A percentile compares a stretch with the other conserved stretches of the same genome.
These are phyloP conservation scores for Naganishia vaughanmartiniae DNA, from an alignment of 768 basidiomycete species.

Conservation along the genomic window DNA sequence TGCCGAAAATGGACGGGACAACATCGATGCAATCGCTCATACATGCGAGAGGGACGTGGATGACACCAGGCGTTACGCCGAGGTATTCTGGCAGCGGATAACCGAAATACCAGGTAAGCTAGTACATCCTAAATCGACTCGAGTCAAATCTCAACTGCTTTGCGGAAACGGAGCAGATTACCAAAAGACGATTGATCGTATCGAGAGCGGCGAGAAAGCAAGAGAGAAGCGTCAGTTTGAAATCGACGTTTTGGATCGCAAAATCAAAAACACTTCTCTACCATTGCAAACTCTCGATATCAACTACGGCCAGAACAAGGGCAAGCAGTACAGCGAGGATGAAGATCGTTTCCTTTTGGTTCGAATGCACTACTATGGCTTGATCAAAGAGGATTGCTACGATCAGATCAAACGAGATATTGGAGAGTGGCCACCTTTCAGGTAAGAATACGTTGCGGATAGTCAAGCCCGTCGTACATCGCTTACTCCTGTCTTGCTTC, in stretches of 20 bases:
- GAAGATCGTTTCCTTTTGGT: conserved; percentile 94
- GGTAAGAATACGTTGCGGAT: conserved; percentile 51
- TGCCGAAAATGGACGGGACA: conserved; percentile 71
- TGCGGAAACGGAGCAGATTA: conserved; percentile 55
- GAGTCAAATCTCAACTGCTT: conserved; percentile 52
- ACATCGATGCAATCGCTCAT: conserved; percentile 61
- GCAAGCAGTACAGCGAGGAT: conserved; percentile 93
- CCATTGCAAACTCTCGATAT: conserved; percentile 98
- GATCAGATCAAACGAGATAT: conserved; percentile 96
- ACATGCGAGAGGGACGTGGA: conserved; percentile 74
- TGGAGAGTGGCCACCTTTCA: conserved; percentile 91
- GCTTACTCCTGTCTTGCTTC: conserved; percentile 8
- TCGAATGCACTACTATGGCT: conserved; percentile 82
- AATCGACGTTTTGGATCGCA: conserved; percentile 67
- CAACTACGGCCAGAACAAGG: conserved; percentile 87
- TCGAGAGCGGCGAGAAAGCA: conserved; percentile 77
- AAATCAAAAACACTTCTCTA: conserved; percentile 76
- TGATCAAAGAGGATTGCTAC: conserved; percentile 77
- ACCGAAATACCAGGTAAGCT: conserved; percentile 71
- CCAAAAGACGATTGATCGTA: conserved; percentile 20
- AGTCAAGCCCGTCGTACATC: not conserved
- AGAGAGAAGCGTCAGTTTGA: conserved; percentile 74
- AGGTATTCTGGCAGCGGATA: conserved; percentile 85
- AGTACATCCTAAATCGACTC: not conserved
- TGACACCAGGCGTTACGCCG: conserved; percentile 73